Percentiles rank a stretch among this genome's conserved stretches.
phyloP scores from a whole-genome alignment of 208 protist species.

The Angomonas deanei region DNA sequence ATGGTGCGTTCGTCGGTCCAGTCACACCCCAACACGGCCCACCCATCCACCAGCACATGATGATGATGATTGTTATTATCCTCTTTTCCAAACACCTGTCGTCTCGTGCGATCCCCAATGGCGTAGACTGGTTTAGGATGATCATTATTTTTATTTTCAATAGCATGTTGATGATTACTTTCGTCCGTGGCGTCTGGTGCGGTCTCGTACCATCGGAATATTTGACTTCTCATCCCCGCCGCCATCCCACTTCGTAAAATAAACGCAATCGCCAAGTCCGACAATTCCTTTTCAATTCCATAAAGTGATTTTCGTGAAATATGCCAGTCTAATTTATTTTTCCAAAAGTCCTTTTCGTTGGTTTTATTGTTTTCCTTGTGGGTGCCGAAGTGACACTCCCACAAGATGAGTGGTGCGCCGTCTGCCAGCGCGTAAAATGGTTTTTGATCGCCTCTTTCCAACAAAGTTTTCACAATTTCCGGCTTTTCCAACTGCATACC shows the following conservation, averaged over 20 bases:
- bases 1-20: background rate
- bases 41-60: background rate
- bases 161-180: constrained; percentile 48
- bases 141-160: constrained; percentile 38
- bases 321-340: constrained; percentile 27
- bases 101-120: too few relatives aligned
- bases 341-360: background rate
- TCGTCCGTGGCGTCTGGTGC: constrained; percentile 7
- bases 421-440: constrained; percentile 75
- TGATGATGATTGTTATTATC: background rate
- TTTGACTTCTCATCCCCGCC: constrained; percentile 54
- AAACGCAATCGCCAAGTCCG: constrained; percentile 71
- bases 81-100: background rate
- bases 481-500: constrained; percentile 67
- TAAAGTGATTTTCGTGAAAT: constrained; percentile 50
- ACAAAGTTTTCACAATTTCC: constrained; percentile 44
- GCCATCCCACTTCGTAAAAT: constrained; percentile 47
- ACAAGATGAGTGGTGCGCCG: constrained; percentile 70
- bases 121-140: too few relatives aligned
- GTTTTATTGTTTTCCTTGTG: background rate
- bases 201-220: constrained; percentile 60
- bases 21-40: background rate
- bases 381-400: constrained; percentile 69
- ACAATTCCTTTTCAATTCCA: constrained; percentile 49
- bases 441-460: constrained; percentile 70